Base-by-base conservation (phyloP, 176 grass and related monocot species). In the Oryza officinalis region DNA sequence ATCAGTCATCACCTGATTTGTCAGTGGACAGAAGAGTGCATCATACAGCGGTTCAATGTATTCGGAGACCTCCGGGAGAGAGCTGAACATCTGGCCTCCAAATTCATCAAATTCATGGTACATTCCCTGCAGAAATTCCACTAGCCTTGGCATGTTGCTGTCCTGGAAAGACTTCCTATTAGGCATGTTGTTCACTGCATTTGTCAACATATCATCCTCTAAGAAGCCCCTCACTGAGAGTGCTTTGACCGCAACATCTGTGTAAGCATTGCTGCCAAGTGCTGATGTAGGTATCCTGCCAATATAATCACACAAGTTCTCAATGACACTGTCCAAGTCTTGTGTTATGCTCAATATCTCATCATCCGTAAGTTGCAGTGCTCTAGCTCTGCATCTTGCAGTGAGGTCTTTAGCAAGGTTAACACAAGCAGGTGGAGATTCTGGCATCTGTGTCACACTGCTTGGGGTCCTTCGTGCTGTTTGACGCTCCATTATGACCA, bases 21-120 rank as follows among this genome's bases (percentile, higher is more conserved):
- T 92, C 28, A 98, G 63, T 64, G 95, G 88, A 76, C 95, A 98
- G 54, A 98, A 88, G 80, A 98, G 94, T 2, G 88, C 84, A 69
- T 90, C 88, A 63, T 95, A 98, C 46, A 93, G 30, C 12, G 95
- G 95, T 13, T 98, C 89, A 0, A 98, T 77, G 78, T 82, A 86
- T 84, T 95, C 93, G 13, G 89, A 74, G 3, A 91, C 79, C 79
- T 84, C 84, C 4, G 83, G 85, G 13, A 89, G 64, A 60, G 77
- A 65, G 49, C 69, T 85, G 41, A 90, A 86, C 11, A 37, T 60
- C 59, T 82, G 72, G 13, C 33, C 67, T 52, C 83, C 73, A 86
- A 60, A 78, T 84, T 81, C 80, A 80, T 82, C 79, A 18, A 66
- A 76, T 79, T 85, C 67, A 82, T 86, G 80, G 66, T 91, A 72